Evolutionary conservation across 164 flowering plant species (phyloP).

Genomic region (Magnolia sinica): DNA sequence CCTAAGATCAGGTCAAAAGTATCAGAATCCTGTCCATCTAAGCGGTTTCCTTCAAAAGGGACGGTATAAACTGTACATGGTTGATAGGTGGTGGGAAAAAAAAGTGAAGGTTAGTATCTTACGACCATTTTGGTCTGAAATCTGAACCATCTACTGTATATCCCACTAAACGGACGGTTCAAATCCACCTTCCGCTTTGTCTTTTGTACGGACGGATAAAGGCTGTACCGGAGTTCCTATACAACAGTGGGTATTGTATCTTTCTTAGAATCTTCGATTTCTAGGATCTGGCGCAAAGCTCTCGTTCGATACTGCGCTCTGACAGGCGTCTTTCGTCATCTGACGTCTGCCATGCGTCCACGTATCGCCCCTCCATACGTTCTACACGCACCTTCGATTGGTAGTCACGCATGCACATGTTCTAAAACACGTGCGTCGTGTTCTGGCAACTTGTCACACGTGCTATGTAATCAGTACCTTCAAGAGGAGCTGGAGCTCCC

Average conservation of each 20-base stretch:
- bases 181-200: not conserved
- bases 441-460: too few species aligned
- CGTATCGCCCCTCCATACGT: not conserved
- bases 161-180: not conserved
- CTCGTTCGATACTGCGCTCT: not conserved
- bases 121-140: not conserved
- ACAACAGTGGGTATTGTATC: not conserved
- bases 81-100: too few species aligned
- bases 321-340: not conserved
- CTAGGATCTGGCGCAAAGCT: not conserved
- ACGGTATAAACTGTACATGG: too few species aligned
- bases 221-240: not conserved
- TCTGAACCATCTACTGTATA: not conserved
- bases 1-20: too few species aligned
- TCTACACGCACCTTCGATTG: not conserved
- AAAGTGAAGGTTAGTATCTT: too few species aligned
- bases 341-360: not conserved
- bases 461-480: too few species aligned
- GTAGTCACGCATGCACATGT: too few species aligned
- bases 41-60: too few species aligned
- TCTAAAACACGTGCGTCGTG: too few species aligned
- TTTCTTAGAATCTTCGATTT: not conserved
- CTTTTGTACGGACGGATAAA: not conserved
- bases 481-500: too few species aligned
- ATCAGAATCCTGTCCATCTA: too few species aligned